Base-by-base conservation (phyloP, 225 moss, liverwort and hornwort genomes). In the Ulota crispa region DNA sequence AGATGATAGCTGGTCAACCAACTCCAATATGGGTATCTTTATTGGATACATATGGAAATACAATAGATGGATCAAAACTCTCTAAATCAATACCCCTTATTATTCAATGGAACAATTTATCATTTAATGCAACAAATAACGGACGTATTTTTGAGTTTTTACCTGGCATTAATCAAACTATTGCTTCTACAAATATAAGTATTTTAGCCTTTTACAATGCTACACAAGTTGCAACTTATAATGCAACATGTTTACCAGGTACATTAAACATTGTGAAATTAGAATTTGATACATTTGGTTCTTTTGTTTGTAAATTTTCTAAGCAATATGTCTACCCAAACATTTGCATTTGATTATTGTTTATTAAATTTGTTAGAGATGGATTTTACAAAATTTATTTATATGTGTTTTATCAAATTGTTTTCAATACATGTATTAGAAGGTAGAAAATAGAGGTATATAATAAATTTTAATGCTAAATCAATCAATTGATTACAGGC, bases 11-110 rank as follows among this genome's bases (percentile, higher is more conserved):
- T 1, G 75, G 87, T 30, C 75, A 84, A 75, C 36, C 14, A 21
- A 81, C 82, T 15, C 82, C 87, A 6, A 78, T 87, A n/a, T 77
- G 73, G 78, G 20, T 87, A 42, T 70, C 52, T 47, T 37, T 84
- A 24, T 41, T 75, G 11, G 87, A 87, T 70, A 12, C 2, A 1
- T 82, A 84, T 34, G 75, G 78, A 55, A 87, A 87, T 64, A 66
- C 30, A 39, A 87, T 87, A 70, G 81, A 84, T 75, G 82, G 81
- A 8, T 79, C 82, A 32, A 82, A 70, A 45, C 84, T 87, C 1
- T 6, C 30, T 2, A 57, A 27, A 75, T 30, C 78, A 6, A 78
- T 54, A 18, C 37, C n/a, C 0, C 4, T 76, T 66, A 39, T 87
- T 64, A 76, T 87, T n/a, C n/a, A 84, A 0, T 84, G 70, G 75